phyloP scores from a whole-genome alignment of 1,284 basidiomycete genomes.

The Wallemia mellicola region DNA sequence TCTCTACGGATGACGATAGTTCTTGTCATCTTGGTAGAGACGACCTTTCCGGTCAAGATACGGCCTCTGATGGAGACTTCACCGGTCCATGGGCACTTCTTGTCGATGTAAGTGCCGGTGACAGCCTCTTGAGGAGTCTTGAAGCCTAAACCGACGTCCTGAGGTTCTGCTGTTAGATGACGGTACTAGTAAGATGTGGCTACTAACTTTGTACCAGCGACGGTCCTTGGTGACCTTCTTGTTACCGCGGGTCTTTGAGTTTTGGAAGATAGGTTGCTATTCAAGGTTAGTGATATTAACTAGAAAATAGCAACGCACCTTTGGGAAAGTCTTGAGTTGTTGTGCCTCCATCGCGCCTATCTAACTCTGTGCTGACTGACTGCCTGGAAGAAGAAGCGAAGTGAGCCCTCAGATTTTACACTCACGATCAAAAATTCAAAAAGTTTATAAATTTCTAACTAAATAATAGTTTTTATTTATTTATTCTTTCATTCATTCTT shows the following conservation, averaged over 20 bases:
- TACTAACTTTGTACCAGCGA: conserved; percentile 99
- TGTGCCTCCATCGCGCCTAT: background rate
- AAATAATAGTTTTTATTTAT: background rate
- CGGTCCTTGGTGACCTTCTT: conserved; percentile 86
- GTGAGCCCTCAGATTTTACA: background rate
- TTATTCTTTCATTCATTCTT: background rate
- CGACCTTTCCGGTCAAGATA: conserved; percentile 85
- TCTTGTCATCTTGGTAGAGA: conserved; percentile 99
- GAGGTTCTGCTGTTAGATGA: background rate
- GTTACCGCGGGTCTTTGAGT: conserved; percentile 74
- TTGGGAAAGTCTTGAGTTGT: background rate
- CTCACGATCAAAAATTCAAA: background rate
- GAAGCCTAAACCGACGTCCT: conserved; percentile 80
- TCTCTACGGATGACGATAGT: conserved; percentile 46
- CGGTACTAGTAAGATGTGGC: too few relatives aligned
- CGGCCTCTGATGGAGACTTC: conserved; percentile 93
- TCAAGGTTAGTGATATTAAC: background rate
- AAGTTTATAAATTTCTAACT: background rate
- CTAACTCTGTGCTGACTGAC: background rate
- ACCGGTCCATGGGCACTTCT: conserved; percentile 97
- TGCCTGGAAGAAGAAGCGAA: background rate
- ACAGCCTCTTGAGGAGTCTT: conserved; percentile 92
- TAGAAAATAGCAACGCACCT: background rate
- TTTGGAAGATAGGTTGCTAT: conserved; percentile 88
- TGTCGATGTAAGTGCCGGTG: conserved; percentile 93